phyloP scores from a whole-genome alignment of 768 basidiomycete species.

The Lentinula detonsa region DNA sequence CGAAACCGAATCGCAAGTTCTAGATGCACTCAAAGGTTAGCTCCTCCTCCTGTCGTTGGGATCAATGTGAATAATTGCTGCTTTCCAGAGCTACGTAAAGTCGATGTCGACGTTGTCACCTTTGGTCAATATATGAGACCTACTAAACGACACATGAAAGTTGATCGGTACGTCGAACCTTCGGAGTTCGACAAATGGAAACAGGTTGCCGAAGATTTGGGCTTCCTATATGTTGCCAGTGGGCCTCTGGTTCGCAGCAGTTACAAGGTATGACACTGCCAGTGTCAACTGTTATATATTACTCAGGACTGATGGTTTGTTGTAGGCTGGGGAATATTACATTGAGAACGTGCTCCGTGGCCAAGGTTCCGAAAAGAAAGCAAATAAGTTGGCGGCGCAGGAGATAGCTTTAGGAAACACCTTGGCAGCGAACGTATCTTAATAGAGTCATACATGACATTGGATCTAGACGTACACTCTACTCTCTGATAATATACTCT shows the following conservation, averaged over 20 bases:
- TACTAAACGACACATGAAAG: conserved; percentile 99
- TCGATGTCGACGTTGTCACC: conserved; percentile 93
- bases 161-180: conserved; percentile 92
- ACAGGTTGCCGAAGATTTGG: conserved; percentile 82
- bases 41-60: not conserved
- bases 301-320: conserved; percentile 6
- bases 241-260: conserved; percentile 94
- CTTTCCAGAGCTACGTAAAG: conserved; percentile 71
- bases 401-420: not conserved
- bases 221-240: conserved; percentile 96
- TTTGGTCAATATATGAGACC: conserved; percentile 99
- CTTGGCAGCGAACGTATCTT: not conserved
- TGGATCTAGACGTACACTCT: not conserved
- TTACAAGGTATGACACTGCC: conserved; percentile 70
- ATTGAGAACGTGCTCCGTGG: conserved; percentile 84
- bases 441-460: not conserved
- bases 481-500: not conserved
- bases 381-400: conserved; percentile 9
- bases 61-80: not conserved
- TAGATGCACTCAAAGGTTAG: conserved; percentile 78
- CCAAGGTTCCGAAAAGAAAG: conserved; percentile 40
- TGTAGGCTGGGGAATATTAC: conserved; percentile 91
- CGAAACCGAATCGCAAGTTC: conserved; percentile 77
- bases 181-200: conserved; percentile 93
- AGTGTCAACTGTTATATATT: not conserved